Evolutionary conservation across 192 early-diverging fungal species (phyloP).

Genomic region (Haplosporangium gracile): DNA sequence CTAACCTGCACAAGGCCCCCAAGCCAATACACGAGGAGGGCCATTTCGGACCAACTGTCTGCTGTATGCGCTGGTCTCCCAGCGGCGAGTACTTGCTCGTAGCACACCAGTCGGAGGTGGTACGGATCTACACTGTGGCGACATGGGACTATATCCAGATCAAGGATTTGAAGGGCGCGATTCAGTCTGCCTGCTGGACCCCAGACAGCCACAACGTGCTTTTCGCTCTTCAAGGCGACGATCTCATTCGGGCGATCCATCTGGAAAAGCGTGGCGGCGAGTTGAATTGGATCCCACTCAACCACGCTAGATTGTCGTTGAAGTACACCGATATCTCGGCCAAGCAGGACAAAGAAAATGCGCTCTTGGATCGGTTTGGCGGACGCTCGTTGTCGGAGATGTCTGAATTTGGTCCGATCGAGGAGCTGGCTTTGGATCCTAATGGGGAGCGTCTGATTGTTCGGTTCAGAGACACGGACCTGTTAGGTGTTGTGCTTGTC

Average conservation of each 20-base stretch:
- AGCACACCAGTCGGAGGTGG: slow-evolving; percentile 25
- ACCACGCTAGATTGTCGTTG: slow-evolving; percentile 24
- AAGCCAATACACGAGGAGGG: slow-evolving; percentile 25
- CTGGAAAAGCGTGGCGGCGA: slow-evolving; percentile 41
- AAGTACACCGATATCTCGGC: slow-evolving; percentile 14
- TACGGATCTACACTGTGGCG: slow-evolving; percentile 27
- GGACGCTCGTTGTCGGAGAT: slow-evolving; percentile 10
- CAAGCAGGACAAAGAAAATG: slow-evolving; percentile 19
- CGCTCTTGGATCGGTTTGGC: slow-evolving; percentile 15
- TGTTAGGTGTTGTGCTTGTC: slow-evolving; percentile 61
- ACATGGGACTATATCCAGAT: slow-evolving; percentile 43
- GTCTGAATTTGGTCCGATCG: slow-evolving; percentile 60
- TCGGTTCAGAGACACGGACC: slow-evolving; percentile 61
- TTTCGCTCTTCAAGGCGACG: slow-evolving; percentile 63
- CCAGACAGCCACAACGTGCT: slow-evolving; percentile 70
- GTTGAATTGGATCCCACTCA: slow-evolving; percentile 43
- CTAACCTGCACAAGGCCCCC: neutral
- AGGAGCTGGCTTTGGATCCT: slow-evolving; percentile 63
- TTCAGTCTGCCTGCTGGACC: slow-evolving; percentile 70
- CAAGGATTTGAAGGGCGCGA: slow-evolving; percentile 32
- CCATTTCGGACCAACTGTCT: slow-evolving; percentile 23
- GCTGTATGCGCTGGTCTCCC: slow-evolving; percentile 36
- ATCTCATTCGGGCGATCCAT: slow-evolving; percentile 55
- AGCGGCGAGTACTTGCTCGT: slow-evolving; percentile 35
- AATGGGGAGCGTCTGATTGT: slow-evolving; percentile 68